phyloP scores from a whole-genome alignment of 768 basidiomycete genomes.

The Pluteus cervinus region DNA sequence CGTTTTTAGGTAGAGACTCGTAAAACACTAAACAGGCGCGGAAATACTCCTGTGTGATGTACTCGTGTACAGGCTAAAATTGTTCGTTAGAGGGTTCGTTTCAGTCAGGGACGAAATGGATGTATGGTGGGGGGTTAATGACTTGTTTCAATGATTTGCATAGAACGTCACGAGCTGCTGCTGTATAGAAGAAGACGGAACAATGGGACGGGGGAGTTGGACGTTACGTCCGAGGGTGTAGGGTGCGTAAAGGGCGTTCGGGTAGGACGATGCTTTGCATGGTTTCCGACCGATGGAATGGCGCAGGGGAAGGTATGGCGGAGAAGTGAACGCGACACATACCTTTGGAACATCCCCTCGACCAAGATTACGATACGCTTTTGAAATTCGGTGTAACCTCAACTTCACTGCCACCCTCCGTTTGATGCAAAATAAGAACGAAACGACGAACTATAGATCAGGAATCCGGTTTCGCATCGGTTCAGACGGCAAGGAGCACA shows the following conservation, averaged over 20 bases:
- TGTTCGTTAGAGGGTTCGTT: not conserved
- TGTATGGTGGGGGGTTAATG: too few relatives aligned
- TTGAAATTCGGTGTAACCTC: constrained; percentile 63
- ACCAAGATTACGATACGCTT: constrained; percentile 45
- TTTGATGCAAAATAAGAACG: constrained; percentile 59
- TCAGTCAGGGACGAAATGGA: too few relatives aligned
- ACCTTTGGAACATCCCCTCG: constrained; percentile 59
- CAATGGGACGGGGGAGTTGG: too few relatives aligned
- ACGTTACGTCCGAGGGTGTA: too few relatives aligned
- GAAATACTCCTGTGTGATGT: constrained; percentile 70
- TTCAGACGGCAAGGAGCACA: too few relatives aligned
- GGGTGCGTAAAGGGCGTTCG: too few relatives aligned
- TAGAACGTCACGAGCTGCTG: constrained; percentile 1
- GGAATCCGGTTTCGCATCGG: too few relatives aligned
- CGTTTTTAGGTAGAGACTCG: constrained; percentile 64
- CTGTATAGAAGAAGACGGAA: too few relatives aligned
- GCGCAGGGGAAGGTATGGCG: constrained; percentile 3
- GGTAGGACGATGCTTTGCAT: too few relatives aligned
- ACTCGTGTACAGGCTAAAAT: constrained; percentile 54
- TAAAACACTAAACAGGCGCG: constrained; percentile 67
- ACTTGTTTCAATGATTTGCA: not conserved
- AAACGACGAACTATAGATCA: constrained; percentile 44
- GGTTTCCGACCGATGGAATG: too few relatives aligned
- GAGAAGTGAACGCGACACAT: constrained; percentile 9
- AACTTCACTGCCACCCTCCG: constrained; percentile 61